phyloP scores from a whole-genome alignment of 2,329 filamentous ascomycete genomes.

The Aspergillus tubingensis region DNA sequence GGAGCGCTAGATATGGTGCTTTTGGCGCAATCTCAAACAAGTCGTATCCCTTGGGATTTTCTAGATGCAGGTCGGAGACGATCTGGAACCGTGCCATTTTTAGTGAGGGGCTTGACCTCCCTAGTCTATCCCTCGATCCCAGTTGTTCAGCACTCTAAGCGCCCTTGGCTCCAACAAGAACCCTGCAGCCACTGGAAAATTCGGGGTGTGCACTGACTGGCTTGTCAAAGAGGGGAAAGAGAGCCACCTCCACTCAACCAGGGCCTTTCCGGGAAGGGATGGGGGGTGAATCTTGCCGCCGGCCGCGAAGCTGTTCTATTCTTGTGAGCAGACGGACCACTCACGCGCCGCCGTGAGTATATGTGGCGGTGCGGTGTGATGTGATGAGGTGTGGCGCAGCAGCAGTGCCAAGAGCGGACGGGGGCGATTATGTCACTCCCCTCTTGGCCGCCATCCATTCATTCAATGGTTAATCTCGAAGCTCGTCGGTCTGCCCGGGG shows the following conservation, averaged over 20 bases:
- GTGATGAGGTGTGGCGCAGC: conserved; percentile 29
- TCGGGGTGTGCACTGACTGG: background rate
- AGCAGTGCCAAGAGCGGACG: conserved; percentile 14
- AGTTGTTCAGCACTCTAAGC: conserved; percentile 5
- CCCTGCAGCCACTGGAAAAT: background rate
- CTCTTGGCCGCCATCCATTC: background rate
- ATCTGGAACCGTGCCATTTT: conserved; percentile 45
- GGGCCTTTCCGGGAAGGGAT: background rate
- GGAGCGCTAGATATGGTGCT: conserved; percentile 56
- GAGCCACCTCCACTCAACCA: conserved; percentile 72
- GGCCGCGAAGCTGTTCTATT: conserved; percentile 8
- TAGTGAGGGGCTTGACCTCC: background rate
- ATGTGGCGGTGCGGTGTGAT: conserved; percentile 27
- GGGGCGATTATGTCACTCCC: conserved; percentile 17
- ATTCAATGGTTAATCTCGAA: background rate
- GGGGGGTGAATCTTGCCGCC: background rate
- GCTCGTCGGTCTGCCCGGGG: background rate
- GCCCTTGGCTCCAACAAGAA: background rate
- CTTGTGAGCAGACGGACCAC: conserved; percentile 13
- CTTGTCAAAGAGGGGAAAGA: background rate
- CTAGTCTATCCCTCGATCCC: background rate
- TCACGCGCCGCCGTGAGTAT: background rate
- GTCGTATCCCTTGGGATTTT: conserved; percentile 53
- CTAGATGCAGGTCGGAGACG: conserved; percentile 62
- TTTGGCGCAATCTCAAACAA: conserved; percentile 50